Evolutionary conservation across 2,329 filamentous ascomycete genomes (phyloP), one percentile per base, ranked within the genome.

Genomic region (Xylariaceae sp.): DNA sequence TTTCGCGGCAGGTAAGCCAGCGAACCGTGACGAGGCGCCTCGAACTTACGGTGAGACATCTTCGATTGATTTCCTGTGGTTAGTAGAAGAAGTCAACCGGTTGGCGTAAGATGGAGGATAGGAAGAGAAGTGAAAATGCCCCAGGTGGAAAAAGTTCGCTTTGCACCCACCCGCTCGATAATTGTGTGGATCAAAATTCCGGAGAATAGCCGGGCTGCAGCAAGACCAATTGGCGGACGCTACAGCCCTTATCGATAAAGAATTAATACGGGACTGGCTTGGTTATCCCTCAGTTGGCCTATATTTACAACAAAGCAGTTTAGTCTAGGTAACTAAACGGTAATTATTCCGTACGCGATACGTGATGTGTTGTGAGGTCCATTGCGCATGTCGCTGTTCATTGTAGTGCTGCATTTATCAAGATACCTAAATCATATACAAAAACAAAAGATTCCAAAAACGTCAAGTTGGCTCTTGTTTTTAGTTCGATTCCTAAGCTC

Each of bases 21-120:
- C 74, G 88, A 92, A 75, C 92, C 94, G 82, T 97, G 92, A 76
- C 92, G 88, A 74, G 92, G 92, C 75, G 92, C 92, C 85, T 95
- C 79, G 72, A 75, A 81, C 77, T 82, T 80, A 68, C 78, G 76
- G 74, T 80, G 78, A 74, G 71, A 71, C 72, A 74, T 72, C 61
- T 64, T 69, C 58, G 58, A 67, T 66, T 68, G 67, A 67, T 67
- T 63, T 59, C 60, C 62, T 63, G 57, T 64, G 62, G 65, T 62
- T 63, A 67, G 64, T 66, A 68, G 66, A 54, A 67, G 61, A 63
- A 60, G 55, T 66, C 62, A 65, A 68, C 66, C 63, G 64, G 55
- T 59, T 57, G 62, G 65, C 64, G 61, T 62, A 54, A 50, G 60
- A 59, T 60, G 56, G 62, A 58, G 57, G 58, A 53, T 56, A 40